Conservation (phyloP, 192 early-diverging fungal species). For the Coemansia sp. region DNA sequence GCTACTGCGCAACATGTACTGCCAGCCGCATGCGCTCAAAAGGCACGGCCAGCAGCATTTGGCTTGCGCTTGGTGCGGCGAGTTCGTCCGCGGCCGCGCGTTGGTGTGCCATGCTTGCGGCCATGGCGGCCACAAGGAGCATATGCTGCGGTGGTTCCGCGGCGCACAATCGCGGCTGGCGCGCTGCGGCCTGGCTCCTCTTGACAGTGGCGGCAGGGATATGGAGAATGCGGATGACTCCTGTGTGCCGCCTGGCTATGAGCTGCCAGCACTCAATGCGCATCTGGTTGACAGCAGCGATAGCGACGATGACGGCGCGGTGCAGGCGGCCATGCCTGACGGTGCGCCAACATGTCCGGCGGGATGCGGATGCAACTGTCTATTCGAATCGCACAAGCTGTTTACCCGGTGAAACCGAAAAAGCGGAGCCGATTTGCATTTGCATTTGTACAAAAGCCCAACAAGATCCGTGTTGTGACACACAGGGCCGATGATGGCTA, state of each 20-base stretch:
- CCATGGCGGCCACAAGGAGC: conserved; percentile 55
- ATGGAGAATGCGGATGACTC: too few relatives aligned
- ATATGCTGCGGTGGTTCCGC: conserved; percentile 53
- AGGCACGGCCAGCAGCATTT: conserved; percentile 7
- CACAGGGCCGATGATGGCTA: too few relatives aligned
- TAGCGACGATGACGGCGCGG: conserved; percentile 9
- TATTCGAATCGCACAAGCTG: conserved; percentile 31
- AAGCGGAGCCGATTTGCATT: too few relatives aligned
- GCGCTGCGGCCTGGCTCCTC: conserved; percentile 28
- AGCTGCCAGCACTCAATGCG: neutral
- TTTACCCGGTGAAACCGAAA: conserved; percentile 12
- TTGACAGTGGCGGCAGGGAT: too few relatives aligned
- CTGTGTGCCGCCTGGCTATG: neutral
- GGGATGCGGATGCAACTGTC: conserved; percentile 52
- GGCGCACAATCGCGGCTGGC: conserved; percentile 32
- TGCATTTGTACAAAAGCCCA: too few relatives aligned
- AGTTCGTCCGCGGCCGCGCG: conserved; percentile 54
- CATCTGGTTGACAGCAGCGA: conserved; percentile 18
- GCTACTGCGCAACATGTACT: conserved; percentile 35
- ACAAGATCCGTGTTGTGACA: too few relatives aligned
- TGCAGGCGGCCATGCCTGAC: conserved; percentile 1
- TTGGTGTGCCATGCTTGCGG: conserved; percentile 54
- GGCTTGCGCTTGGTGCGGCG: conserved; percentile 51
- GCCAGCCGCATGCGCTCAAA: conserved; percentile 49
- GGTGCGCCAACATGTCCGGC: conserved; percentile 49